Conservation (phyloP, 306 rosid genomes). For the Hippophae tibetana region DNA sequence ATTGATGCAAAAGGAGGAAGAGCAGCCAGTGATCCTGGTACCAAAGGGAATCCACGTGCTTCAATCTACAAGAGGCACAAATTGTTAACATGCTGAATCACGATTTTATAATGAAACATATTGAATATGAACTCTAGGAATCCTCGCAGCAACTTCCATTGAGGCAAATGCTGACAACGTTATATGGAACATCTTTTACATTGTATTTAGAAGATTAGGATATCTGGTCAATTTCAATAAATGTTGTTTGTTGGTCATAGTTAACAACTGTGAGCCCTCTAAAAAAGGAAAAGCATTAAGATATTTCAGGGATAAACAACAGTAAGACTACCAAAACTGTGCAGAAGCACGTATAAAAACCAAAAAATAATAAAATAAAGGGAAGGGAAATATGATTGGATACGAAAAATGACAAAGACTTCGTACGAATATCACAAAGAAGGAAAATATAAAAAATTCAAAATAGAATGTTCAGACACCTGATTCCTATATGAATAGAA, state of each 20-base stretch:
- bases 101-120: conserved; percentile 3
- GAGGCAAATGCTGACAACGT: background rate
- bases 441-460: background rate
- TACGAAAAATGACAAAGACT: background rate
- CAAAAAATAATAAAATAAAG: background rate
- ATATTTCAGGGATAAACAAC: background rate
- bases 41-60: conserved; percentile 69
- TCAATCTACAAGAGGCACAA: conserved; percentile 51
- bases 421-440: background rate
- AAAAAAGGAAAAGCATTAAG: background rate
- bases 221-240: too few relatives aligned
- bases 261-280: too few relatives aligned
- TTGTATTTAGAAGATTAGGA: background rate
- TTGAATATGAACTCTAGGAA: background rate
- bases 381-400: background rate
- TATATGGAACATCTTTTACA: too few relatives aligned
- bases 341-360: background rate
- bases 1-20: conserved; percentile 79
- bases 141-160: background rate
- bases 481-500: conserved; percentile 85
- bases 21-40: conserved; percentile 71
- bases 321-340: background rate
- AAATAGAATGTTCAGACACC: conserved; percentile 31
- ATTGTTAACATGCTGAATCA: conserved; percentile 13
- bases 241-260: too few relatives aligned